Evolutionary conservation across 2,329 filamentous ascomycete species (phyloP), one percentile per base, ranked within the genome.

Genomic region (Stemphylium beticola): DNA sequence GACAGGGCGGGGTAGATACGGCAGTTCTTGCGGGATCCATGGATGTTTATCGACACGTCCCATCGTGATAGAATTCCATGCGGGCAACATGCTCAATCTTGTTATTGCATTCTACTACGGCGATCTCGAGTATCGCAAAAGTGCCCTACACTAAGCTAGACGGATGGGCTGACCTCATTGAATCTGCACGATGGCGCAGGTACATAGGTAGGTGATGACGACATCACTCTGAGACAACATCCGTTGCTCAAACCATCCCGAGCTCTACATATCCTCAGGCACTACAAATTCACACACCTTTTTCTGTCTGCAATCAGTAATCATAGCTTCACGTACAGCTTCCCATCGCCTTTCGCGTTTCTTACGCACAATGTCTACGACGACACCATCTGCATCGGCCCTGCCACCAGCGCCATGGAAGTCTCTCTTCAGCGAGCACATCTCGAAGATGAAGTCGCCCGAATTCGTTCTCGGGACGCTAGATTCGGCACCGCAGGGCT

Each of bases 401-500:
- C 74, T 75, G 18, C 73, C 72, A 8, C 70, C 75, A 20, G 82
- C 82, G 24, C 82, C 82, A 60, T 85, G 82, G 82, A 81, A 79
- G 57, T 61, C 74, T 18, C 61, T 76, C 41, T 84, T 85, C 71
- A 73, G 78, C 53, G 67, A 77, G 43, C 81, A 85, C 65, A 62
- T 84, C 38, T 72, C 72, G 42, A 77, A 79, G 61, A 80, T 82
- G 75, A 71, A 76, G 48, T 74, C 75, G 7, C 80, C 80, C 6
- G 78, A 82, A 56, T 82, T 82, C 59, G 80, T 82, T 49, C 78
- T 82, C 55, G 75, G 76, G 43, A 84, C 83, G 3, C 74, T 86
- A 36, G 73, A 73, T 52, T 68, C 70, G 15, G 78, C 76, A 5
- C 75, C 81, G 22, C 43, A 67, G 29, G 72, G 71, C 15, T 75